These are phyloP conservation scores for Penicillium cosmopolitanum DNA, from an alignment of 495 filamentous ascomycete genomes.

Conservation along the genomic window DNA sequence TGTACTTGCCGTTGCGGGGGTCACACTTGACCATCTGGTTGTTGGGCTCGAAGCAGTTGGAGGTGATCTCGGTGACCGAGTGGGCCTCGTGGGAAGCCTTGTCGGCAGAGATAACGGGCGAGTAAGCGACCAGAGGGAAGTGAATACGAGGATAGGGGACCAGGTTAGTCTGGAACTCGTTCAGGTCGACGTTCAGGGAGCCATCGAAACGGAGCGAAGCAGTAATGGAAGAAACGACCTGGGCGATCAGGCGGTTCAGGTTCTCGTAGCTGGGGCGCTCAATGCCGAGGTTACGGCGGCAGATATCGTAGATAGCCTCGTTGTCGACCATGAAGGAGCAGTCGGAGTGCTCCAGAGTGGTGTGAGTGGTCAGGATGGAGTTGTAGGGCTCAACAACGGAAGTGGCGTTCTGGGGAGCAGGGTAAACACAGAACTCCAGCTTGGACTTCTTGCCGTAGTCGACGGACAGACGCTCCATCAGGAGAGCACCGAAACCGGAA, in stretches of 20 bases:
- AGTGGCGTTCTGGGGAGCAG: constrained; percentile 92
- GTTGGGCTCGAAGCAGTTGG: constrained; percentile 75
- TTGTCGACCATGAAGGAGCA: constrained; percentile 99
- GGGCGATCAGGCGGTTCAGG: constrained; percentile 96
- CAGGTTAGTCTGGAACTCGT: constrained; percentile 99
- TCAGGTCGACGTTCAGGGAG: constrained; percentile 97
- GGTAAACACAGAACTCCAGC: constrained; percentile 99
- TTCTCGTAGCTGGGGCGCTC: constrained; percentile 97
- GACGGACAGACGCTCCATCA: constrained; percentile 96
- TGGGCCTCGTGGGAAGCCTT: constrained; percentile 94
- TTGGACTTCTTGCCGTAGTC: constrained; percentile 99
- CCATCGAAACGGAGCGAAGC: constrained; percentile 98
- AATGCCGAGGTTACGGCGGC: constrained; percentile 93
- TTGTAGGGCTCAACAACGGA: constrained; percentile 99
- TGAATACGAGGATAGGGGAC: constrained; percentile 99
- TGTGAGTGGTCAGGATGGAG: constrained; percentile 98
- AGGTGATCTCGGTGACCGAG: constrained; percentile 67
- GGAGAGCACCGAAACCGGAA: constrained; percentile 95
- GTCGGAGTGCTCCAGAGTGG: constrained; percentile 98
- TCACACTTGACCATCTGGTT: constrained; percentile 99
- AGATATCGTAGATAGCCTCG: constrained; percentile 99
- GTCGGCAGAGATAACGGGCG: constrained; percentile 88
- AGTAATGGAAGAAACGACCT: constrained; percentile 98
- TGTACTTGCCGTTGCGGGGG: constrained; percentile 98
- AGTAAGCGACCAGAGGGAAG: constrained; percentile 96